Evolutionary conservation across 768 basidiomycete genomes (phyloP).

Genomic region (Tylopilus vinaceipallidus): DNA sequence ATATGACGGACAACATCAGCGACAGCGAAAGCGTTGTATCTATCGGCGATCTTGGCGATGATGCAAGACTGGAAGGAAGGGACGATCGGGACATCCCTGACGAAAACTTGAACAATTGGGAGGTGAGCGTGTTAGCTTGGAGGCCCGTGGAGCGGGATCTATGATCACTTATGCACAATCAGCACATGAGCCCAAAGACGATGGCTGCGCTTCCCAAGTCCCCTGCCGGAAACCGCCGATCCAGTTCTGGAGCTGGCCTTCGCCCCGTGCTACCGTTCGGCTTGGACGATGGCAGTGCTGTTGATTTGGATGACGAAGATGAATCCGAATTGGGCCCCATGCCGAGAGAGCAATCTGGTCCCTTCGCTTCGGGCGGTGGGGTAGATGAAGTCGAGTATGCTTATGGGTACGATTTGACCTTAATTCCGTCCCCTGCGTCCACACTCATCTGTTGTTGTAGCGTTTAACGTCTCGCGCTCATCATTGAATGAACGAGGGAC

Average conservation of each 20-base stretch:
- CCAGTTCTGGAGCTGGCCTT: conserved; percentile 80
- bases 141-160: neutral
- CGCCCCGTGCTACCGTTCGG: conserved; percentile 79
- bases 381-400: conserved; percentile 91
- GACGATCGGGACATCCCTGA: conserved; percentile 64
- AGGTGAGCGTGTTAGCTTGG: conserved; percentile 51
- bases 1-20: conserved; percentile 85
- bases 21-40: conserved; percentile 92
- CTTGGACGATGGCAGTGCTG: conserved; percentile 71
- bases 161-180: neutral
- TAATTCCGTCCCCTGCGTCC: neutral
- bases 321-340: conserved; percentile 72
- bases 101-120: conserved; percentile 94
- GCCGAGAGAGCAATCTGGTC: conserved; percentile 67
- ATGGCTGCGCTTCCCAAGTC: conserved; percentile 93
- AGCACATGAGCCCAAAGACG: conserved; percentile 97
- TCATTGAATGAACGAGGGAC: neutral
- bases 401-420: conserved; percentile 59
- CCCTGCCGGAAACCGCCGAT: conserved; percentile 76
- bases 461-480: conserved; percentile 13
- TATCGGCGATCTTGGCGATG: conserved; percentile 86
- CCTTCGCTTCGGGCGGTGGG: conserved; percentile 77
- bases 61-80: conserved; percentile 62
- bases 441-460: conserved; percentile 19
- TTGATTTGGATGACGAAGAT: conserved; percentile 73